phyloP scores from a whole-genome alignment of 1,139 yeast genomes.

The Lodderomyces pseudojiufengensis region DNA sequence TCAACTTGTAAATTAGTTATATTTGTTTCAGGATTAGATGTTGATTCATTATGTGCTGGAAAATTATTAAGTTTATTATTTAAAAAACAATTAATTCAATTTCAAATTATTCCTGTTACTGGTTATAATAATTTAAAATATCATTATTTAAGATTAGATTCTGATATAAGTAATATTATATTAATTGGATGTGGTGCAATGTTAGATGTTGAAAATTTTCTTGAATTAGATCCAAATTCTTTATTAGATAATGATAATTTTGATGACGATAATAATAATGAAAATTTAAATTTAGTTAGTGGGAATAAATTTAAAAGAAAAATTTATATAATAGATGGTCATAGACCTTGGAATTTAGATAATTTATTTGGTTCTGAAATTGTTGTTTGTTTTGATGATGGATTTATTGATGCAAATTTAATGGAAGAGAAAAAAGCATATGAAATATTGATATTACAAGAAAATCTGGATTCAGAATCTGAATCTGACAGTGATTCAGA shows the following conservation, averaged over 20 bases:
- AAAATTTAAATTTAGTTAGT: constrained; percentile 3
- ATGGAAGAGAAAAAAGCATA: constrained; percentile 55
- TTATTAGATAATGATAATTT: constrained; percentile 18
- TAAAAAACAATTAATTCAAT: constrained; percentile 79
- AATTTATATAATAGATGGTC: constrained; percentile 84
- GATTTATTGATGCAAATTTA: constrained; percentile 58
- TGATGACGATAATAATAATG: constrained; percentile 2
- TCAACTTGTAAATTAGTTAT: constrained; percentile 86
- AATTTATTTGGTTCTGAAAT: constrained; percentile 84
- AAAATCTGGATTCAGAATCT: constrained; percentile 19
- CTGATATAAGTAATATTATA: constrained; percentile 72
- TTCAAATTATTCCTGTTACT: constrained; percentile 88
- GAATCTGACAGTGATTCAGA: constrained; percentile 14
- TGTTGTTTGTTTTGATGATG: constrained; percentile 86
- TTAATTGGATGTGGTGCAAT: constrained; percentile 95
- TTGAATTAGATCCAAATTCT: constrained; percentile 60
- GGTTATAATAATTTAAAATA: constrained; percentile 77
- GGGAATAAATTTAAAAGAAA: constrained; percentile 18
- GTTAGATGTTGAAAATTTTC: constrained; percentile 77
- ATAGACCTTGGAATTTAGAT: constrained; percentile 94
- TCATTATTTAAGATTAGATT: constrained; percentile 64
- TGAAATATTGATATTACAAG: constrained; percentile 37
- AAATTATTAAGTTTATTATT: constrained; percentile 68
- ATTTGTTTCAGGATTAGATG: constrained; percentile 85
- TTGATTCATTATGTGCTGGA: constrained; percentile 90